Percentiles rank a stretch among this genome's conserved stretches.
phyloP scores from a whole-genome alignment of 768 basidiomycete genomes.

The Mrakia gelida region DNA sequence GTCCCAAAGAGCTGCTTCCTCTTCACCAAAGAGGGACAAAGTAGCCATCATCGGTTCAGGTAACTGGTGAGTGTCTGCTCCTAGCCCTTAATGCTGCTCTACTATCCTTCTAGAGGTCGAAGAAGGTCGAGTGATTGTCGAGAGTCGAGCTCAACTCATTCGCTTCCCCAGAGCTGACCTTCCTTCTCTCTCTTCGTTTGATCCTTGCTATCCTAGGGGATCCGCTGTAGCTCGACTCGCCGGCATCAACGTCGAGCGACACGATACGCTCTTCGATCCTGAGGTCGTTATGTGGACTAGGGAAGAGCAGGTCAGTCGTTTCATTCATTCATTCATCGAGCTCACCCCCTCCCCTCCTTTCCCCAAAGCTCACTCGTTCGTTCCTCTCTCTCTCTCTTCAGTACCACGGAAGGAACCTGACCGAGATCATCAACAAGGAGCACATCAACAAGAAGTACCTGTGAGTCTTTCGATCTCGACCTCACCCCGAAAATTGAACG shows the following conservation, averaged over 20 bases:
- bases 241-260: slow-evolving; percentile 44
- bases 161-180: no score
- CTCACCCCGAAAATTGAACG: not conserved
- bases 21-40: slow-evolving; percentile 19
- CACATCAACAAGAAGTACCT: slow-evolving; percentile 49
- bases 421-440: slow-evolving; percentile 50
- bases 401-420: slow-evolving; percentile 45
- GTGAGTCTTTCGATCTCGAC: not conserved
- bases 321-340: no score
- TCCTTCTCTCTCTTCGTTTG: no score
- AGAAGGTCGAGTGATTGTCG: not conserved
- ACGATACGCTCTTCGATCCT: not conserved
- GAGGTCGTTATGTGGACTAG: not conserved
- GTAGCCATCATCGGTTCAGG: slow-evolving; percentile 19
- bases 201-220: slow-evolving; percentile 7
- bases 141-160: not conserved
- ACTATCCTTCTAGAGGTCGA: not conserved
- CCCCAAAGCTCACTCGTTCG: not conserved
- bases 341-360: not conserved
- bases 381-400: slow-evolving; percentile 20
- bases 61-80: slow-evolving; percentile 22
- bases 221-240: slow-evolving; percentile 24
- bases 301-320: not conserved
- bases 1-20: not conserved
- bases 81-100: no score